Evolutionary conservation across 2,329 filamentous ascomycete species (phyloP).

Genomic region (Ramichloridium luteum): DNA sequence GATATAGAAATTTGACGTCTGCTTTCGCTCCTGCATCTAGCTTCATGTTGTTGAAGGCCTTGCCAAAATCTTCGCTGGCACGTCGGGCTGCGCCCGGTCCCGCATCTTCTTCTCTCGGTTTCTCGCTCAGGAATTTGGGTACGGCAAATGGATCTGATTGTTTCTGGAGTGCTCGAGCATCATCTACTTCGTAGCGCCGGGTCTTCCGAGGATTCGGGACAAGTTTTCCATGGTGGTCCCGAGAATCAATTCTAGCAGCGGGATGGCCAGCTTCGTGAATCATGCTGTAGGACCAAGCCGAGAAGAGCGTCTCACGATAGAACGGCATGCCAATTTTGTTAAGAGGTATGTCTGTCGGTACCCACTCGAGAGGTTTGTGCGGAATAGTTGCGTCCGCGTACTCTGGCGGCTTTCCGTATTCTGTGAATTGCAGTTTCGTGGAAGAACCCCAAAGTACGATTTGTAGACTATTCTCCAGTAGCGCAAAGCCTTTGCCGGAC

Average conservation of each 20-base stretch:
- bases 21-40: slow-evolving; percentile 61
- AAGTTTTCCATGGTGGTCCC: slow-evolving; percentile 56
- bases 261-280: slow-evolving; percentile 78
- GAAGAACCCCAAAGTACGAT: slow-evolving; percentile 85
- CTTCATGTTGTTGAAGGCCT: slow-evolving; percentile 54
- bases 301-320: slow-evolving; percentile 77
- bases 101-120: slow-evolving; percentile 50
- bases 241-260: slow-evolving; percentile 59
- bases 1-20: slow-evolving; percentile 79
- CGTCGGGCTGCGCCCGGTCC: slow-evolving; percentile 29
- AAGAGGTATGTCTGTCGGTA: slow-evolving; percentile 56
- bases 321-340: slow-evolving; percentile 85
- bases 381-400: slow-evolving; percentile 57
- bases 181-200: slow-evolving; percentile 64
- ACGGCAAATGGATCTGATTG: slow-evolving; percentile 53
- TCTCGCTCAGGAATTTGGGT: slow-evolving; percentile 91
- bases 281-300: slow-evolving; percentile 77
- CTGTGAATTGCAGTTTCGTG: slow-evolving; percentile 73
- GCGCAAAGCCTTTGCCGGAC: slow-evolving; percentile 71
- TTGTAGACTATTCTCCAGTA: slow-evolving; percentile 65
- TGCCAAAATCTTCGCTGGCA: slow-evolving; percentile 46
- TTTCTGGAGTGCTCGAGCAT: slow-evolving; percentile 38
- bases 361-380: slow-evolving; percentile 31
- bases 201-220: slow-evolving; percentile 45
- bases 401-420: slow-evolving; percentile 65